phyloP scores from a whole-genome alignment of 306 rosid genomes.

The Astragalus membranaceus region DNA sequence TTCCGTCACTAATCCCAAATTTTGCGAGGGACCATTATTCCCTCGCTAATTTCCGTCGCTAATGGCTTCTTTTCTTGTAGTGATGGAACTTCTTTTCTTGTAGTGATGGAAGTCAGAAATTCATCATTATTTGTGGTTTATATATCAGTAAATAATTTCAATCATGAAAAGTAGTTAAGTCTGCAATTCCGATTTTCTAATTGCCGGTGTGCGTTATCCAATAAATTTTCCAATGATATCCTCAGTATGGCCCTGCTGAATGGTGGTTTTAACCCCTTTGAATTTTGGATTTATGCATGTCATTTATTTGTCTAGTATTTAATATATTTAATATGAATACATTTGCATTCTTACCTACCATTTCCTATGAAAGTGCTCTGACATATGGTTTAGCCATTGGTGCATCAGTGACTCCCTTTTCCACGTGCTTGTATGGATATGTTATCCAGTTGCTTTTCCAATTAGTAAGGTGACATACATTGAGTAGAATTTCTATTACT shows the following conservation, averaged over 20 bases:
- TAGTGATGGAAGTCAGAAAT: not conserved
- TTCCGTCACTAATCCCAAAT: no score
- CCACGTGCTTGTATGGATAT: slow-evolving; percentile 39
- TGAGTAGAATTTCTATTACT: not conserved
- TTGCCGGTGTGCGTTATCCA: not conserved
- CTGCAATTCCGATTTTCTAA: not conserved
- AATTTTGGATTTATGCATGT: not conserved
- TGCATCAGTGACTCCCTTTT: slow-evolving; percentile 40
- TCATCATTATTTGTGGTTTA: not conserved
- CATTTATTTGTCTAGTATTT: not conserved
- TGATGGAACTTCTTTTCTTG: no score
- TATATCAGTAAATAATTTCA: no score
- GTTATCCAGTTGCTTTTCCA: slow-evolving; percentile 40
- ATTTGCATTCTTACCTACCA: not conserved
- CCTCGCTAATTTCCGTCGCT: no score
- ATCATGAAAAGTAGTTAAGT: not conserved
- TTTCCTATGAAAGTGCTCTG: not conserved
- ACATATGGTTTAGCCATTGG: slow-evolving; percentile 43
- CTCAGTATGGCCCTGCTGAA: not conserved
- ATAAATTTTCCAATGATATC: no score
- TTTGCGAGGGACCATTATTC: no score
- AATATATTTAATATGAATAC: slow-evolving; percentile 15
- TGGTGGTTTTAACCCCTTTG: not conserved
- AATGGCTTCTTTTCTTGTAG: no score
- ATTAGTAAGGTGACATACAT: slow-evolving; percentile 37